phyloP scores from a whole-genome alignment of 2,329 filamentous ascomycete genomes.

The Anthostomella pinea region DNA sequence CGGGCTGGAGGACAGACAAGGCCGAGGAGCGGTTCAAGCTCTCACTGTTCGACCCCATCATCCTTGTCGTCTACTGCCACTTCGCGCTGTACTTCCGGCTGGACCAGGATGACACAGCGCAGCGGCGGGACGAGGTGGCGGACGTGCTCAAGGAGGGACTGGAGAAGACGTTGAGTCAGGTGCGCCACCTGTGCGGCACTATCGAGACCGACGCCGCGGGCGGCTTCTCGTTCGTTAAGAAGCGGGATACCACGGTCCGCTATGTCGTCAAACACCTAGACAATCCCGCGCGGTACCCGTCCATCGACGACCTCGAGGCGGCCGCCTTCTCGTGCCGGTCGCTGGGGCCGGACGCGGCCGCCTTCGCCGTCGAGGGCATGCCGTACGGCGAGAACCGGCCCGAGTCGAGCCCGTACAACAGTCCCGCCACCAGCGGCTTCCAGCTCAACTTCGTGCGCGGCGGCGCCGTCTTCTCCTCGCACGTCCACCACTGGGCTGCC shows the following conservation, averaged over 20 bases:
- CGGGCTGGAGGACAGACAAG: no score
- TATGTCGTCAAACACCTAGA: conserved; percentile 40
- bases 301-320: conserved; percentile 38
- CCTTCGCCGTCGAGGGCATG: conserved; percentile 37
- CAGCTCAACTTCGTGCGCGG: conserved; percentile 41
- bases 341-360: conserved; percentile 21
- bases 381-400: conserved; percentile 39
- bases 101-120: no score
- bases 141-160: conserved; percentile 34
- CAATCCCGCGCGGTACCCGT: conserved; percentile 33
- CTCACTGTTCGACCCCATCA: no score
- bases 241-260: conserved; percentile 31
- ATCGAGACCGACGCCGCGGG: conserved; percentile 38
- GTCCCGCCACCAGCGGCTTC: conserved; percentile 35
- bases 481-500: conserved; percentile 42
- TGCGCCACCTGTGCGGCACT: conserved; percentile 35
- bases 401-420: conserved; percentile 34
- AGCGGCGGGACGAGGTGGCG: conserved; percentile 16
- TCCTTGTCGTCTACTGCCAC: no score
- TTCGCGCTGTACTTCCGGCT: no score
- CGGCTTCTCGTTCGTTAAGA: conserved; percentile 37
- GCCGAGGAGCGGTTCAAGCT: no score
- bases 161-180: conserved; percentile 36
- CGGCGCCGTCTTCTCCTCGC: conserved; percentile 40
- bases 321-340: no score